Evolutionary conservation across 108 stramenopile genomes (phyloP).

Genomic region (Hondaea fermentalgiana): DNA sequence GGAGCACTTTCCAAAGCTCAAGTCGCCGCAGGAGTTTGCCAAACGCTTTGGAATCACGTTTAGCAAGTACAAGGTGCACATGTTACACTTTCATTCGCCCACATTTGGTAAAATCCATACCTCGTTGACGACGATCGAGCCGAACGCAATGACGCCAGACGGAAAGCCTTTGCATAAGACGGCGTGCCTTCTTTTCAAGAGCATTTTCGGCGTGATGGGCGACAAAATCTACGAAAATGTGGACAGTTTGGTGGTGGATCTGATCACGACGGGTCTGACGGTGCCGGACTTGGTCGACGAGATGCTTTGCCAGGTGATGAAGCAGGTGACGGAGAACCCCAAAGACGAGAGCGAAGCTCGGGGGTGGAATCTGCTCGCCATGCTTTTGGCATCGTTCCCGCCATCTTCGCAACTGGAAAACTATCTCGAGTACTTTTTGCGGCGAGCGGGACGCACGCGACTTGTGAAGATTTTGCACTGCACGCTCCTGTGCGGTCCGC

Average conservation of each 20-base stretch:
- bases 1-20: constrained; percentile 11
- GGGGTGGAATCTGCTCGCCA: constrained; percentile 45
- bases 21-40: constrained; percentile 14
- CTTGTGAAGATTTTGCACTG: not conserved
- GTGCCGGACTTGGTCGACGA: constrained; percentile 31
- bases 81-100: not conserved
- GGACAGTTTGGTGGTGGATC: not conserved
- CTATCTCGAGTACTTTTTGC: constrained; percentile 34
- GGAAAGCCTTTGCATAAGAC: constrained; percentile 2
- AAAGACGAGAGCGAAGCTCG: constrained; percentile 23
- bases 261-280: not conserved
- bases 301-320: constrained; percentile 48
- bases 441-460: not conserved
- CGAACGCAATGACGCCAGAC: not conserved
- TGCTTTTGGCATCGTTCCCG: constrained; percentile 37
- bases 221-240: not conserved
- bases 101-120: not conserved
- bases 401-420: constrained; percentile 43
- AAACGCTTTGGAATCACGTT: not conserved
- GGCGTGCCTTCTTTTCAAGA: not conserved
- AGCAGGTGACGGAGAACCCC: constrained; percentile 50
- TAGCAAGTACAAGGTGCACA: constrained; percentile 6
- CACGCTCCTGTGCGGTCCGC: not conserved
- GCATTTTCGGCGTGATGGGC: not conserved
- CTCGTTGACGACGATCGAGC: constrained; percentile 8